A percentile compares a stretch with the other conserved stretches of the same genome.
phyloP scores from a whole-genome alignment of 371 early-diverging fungal genomes.

The Vairimorpha apis region DNA sequence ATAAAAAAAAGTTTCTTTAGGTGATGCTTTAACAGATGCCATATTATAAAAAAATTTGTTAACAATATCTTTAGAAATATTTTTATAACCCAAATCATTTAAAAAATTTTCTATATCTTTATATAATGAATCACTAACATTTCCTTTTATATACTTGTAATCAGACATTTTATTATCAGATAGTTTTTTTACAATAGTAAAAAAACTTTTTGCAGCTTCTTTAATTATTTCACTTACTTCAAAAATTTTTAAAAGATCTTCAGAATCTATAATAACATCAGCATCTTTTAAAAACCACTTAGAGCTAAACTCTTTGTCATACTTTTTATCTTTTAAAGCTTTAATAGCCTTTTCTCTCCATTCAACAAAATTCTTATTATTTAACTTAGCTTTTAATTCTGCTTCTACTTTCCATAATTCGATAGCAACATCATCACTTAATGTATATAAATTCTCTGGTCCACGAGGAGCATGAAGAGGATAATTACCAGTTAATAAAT shows the following conservation, averaged over 20 bases:
- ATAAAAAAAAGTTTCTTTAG: neutral
- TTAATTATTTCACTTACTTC: neutral
- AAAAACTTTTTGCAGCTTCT: neutral
- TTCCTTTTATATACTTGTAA: neutral
- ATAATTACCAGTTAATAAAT: conserved; percentile 2
- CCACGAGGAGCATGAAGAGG: conserved; percentile 25
- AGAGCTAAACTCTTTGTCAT: neutral
- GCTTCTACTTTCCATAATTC: neutral
- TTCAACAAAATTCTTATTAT: no score
- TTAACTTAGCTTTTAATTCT: neutral
- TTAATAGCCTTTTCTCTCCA: neutral
- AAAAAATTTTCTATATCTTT: neutral
- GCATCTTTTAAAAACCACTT: neutral
- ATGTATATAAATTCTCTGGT: conserved; percentile 16
- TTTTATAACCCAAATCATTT: neutral
- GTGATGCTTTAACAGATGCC: neutral
- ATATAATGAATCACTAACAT: neutral
- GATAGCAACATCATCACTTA: neutral
- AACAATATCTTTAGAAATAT: neutral
- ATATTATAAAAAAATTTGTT: conserved; percentile 10
- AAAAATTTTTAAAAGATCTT: no score
- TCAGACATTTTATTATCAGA: neutral
- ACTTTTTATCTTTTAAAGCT: neutral
- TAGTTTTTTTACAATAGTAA: neutral
- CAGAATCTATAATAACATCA: no score